A percentile compares a stretch with the other conserved stretches of the same genome.
These are phyloP conservation scores for Cryptomeria japonica DNA, from an alignment of 75 land plant species.

Conservation along the genomic window DNA sequence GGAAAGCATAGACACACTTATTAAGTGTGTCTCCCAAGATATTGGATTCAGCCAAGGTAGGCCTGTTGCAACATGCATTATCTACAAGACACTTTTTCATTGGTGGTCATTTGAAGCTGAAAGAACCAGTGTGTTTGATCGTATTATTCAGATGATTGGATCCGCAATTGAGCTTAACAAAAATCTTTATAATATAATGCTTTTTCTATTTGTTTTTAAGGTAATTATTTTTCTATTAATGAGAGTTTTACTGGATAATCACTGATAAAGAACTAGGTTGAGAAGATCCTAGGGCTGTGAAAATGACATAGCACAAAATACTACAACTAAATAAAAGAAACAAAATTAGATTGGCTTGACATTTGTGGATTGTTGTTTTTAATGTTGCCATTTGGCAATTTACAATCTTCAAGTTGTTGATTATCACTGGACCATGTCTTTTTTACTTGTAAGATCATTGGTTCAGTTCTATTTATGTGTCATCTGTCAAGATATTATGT, in stretches of 20 bases:
- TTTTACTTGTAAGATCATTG: not conserved
- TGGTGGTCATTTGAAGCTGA: slow-evolving; percentile 99
- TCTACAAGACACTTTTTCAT: slow-evolving; percentile 89
- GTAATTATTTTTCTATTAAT: not conserved
- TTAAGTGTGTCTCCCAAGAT: slow-evolving; percentile 79
- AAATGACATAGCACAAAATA: no score
- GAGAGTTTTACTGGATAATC: no score
- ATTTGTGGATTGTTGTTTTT: not conserved
- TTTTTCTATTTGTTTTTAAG: not conserved
- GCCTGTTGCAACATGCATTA: slow-evolving; percentile 92
- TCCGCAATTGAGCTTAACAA: slow-evolving; percentile 85
- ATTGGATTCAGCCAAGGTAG: slow-evolving; percentile 87
- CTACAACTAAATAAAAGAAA: no score
- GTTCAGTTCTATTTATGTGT: not conserved
- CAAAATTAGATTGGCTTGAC: no score
- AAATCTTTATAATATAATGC: not conserved
- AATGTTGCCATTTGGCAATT: not conserved
- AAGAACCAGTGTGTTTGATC: slow-evolving; percentile 94
- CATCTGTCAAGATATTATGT: no score
- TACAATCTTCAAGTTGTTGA: not conserved
- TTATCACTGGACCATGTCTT: not conserved
- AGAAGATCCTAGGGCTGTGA: no score
- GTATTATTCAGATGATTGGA: slow-evolving; percentile 95
- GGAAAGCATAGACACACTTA: slow-evolving; percentile 88
- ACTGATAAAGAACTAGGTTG: no score